Evolutionary conservation across 371 early-diverging fungal genomes (phyloP), one percentile per base, ranked within the genome.

Genomic region (Fennellomyces sp.): DNA sequence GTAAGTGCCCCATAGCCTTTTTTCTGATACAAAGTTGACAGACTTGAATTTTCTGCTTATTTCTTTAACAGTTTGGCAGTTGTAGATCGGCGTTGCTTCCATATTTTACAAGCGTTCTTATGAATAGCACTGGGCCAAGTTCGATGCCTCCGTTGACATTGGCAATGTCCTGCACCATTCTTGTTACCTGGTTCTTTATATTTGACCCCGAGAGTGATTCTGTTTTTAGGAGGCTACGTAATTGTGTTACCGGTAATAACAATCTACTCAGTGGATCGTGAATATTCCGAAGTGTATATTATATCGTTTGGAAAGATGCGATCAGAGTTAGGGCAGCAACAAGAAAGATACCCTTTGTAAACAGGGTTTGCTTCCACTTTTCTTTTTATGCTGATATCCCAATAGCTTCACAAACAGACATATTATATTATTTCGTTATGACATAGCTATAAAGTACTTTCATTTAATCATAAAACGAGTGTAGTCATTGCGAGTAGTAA

Each of bases 11-110:
- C 11, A n/a, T 31, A 25, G 12, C 4, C 13, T 1, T 28, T 23
- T 13, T 38, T 52, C 47, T 35, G 0, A 15, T 28, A n/a, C 33
- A 30, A 39, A 25, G n/a, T n/a, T n/a, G n/a, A n/a, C n/a, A n/a
- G 26, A 47, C 13, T 2, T n/a, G 15, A 50, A 28, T n/a, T 41
- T 23, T 41, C 21, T 23, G 30, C 26, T 11, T 23, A 21, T n/a
- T 28, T 48, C 30, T 12, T 29, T 56, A 19, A 11, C 25, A 61
- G 58, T 58, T 65, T 45, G 69, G 65, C 5, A 58, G 59, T 41
- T 65, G 63, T 27, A 65, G 69, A 23, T 45, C 69, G 1, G 69
- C 69, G 2, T 25, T 69, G 25, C 62, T 69, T 31, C 69, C 69
- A 21, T 69, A 58, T 28, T 15, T 65, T 13, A 60, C 56, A 8